Conservation (phyloP, 495 filamentous ascomycete genomes). For the Trichoderma erinaceum region DNA sequence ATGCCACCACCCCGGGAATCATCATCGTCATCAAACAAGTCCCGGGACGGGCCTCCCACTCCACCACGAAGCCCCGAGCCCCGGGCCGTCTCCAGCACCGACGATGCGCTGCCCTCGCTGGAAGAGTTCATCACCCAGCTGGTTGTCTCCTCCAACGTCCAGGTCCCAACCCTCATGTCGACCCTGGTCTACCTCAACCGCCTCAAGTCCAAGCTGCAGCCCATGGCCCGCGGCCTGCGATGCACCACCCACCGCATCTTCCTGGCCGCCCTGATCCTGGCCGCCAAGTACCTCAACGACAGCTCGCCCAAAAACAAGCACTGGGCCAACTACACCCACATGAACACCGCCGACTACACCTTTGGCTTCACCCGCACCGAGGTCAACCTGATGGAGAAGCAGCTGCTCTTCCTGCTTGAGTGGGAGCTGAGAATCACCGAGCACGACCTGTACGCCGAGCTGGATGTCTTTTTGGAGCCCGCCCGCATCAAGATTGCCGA, state of each 20-base stretch:
- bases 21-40: conserved; percentile 22
- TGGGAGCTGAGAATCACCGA: conserved; percentile 84
- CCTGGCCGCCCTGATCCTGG: conserved; percentile 80
- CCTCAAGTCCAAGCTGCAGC: conserved; percentile 74
- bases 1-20: conserved; percentile 26
- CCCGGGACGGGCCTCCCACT: conserved; percentile 53
- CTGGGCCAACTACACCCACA: conserved; percentile 90
- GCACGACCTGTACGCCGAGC: conserved; percentile 77
- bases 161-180: conserved; percentile 95
- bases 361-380: conserved; percentile 93
- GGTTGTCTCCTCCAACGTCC: conserved; percentile 88
- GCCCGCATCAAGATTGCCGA: conserved; percentile 52
- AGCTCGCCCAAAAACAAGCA: conserved; percentile 99
- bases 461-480: conserved; percentile 83
- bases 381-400: conserved; percentile 98
- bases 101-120: conserved; percentile 60
- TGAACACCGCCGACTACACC: conserved; percentile 54
- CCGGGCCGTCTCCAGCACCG: conserved; percentile 35
- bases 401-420: conserved; percentile 86
- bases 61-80: conserved; percentile 60
- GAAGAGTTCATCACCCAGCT: conserved; percentile 87
- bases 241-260: conserved; percentile 99
- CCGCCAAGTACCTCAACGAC: conserved; percentile 97
- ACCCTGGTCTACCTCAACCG: conserved; percentile 87
- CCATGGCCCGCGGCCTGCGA: conserved; percentile 92